Percentiles rank a stretch among this genome's conserved stretches.
These are phyloP conservation scores for Acaromyces ingoldii DNA, from an alignment of 1,284 basidiomycete species.

Conservation along the genomic window DNA sequence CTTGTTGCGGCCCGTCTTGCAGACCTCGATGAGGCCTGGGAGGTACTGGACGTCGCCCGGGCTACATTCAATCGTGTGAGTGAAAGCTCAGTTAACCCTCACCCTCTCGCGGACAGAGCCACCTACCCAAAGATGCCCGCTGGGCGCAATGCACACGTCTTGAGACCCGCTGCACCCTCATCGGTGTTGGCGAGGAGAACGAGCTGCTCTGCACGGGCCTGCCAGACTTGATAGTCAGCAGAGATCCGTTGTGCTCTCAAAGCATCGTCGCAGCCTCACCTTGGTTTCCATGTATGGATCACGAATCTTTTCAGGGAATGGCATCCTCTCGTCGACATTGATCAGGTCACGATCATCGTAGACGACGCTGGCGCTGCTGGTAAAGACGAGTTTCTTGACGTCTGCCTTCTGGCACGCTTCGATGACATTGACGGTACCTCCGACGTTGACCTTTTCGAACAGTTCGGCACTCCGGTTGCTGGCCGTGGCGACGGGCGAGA, in stretches of 20 bases:
- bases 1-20: conserved; percentile 72
- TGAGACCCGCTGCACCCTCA: conserved; percentile 59
- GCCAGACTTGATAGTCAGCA: neutral
- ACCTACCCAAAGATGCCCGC: conserved; percentile 90
- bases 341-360: conserved; percentile 78
- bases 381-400: conserved; percentile 86
- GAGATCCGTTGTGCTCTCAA: neutral
- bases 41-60: conserved; percentile 88
- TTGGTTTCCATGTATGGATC: conserved; percentile 98
- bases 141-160: conserved; percentile 85
- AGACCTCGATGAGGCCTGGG: conserved; percentile 72
- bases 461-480: conserved; percentile 59
- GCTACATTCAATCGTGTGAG: conserved; percentile 55
- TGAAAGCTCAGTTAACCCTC: conserved; percentile 4
- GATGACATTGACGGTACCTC: conserved; percentile 81
- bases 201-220: conserved; percentile 74
- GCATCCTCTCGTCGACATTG: conserved; percentile 82
- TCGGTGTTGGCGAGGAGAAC: conserved; percentile 81
- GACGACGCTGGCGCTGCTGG: conserved; percentile 86
- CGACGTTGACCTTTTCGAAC: conserved; percentile 90
- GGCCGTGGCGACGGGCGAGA: conserved; percentile 72
- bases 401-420: conserved; percentile 61
- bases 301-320: conserved; percentile 68
- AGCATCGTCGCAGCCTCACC: conserved; percentile 41
- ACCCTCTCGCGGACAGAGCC: neutral